Evolutionary conservation across 2,329 filamentous ascomycete species (phyloP), one percentile per base, ranked within the genome.

Genomic region (Alternaria sp.): DNA sequence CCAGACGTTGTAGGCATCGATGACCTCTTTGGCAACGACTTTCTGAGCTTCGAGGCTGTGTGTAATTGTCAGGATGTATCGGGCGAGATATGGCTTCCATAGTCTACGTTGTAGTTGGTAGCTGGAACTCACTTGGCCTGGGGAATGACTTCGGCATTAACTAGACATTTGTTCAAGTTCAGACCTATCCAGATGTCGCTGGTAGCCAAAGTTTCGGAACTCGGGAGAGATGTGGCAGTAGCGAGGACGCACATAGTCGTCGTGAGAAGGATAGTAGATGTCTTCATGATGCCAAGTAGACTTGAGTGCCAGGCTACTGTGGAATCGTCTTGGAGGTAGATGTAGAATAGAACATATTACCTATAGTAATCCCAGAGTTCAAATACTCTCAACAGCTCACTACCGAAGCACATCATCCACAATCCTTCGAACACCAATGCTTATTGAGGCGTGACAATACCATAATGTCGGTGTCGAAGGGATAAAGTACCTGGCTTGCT

Each of bases 101-200:
- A 38, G 16, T 8, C 16, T 8, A n/a, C 4, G 36, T 38, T 7
- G 7, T 38, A 3, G 1, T 47, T 18, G 6, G 1, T 47, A 22
- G 18, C 2, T 6, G 11, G 3, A 5, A 48, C 28, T 34, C 6
- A 34, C 44, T 48, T 48, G 28, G 44, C 28, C 0, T 22, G 28
- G 9, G 44, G 28, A 9, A 48, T 16, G 44, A 48, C 28, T 5
- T 48, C 44, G 8, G 44, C 28, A n/a, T 48, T 48, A 28, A 48
- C 44, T 2, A 48, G 44, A 34, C 44, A 48, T 48, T 48, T 48
- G 44, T 34, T 48, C 44, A 34, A 11, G 28, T 48, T 48, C 18
- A 48, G 18, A 1, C 44, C 44, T 22, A 34, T 48, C 44, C 44
- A 48, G 2, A 48, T 48, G n/a, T 48, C 44, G 44, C 44, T 48